Base-by-base conservation (phyloP, 2,329 filamentous ascomycete genomes). In the Lizonia empirigonia region DNA sequence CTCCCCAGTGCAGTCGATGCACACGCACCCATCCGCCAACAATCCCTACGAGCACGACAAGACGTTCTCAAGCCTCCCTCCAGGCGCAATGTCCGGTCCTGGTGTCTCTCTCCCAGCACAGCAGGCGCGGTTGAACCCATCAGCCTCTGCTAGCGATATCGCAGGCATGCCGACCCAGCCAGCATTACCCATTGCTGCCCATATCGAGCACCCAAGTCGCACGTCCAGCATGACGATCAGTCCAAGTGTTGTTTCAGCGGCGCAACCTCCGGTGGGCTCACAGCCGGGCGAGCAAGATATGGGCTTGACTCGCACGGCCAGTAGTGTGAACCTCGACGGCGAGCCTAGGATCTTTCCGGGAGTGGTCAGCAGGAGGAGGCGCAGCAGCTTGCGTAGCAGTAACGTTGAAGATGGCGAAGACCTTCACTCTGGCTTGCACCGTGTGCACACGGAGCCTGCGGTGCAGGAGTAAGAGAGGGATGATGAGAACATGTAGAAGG, bases 291-390 rank as follows among this genome's bases (percentile, higher is more conserved):
- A 67, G n/a, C 45, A 58, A 12, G 50, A 58, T 22, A 16, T 53
- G 3, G 58, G 51, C 7, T 37, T 70, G 32, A 56, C 54, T 1
- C 55, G 69, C 6, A 62, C 68, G 4, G 53, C 62, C 13, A 69
- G 67, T 37, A 59, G 53, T 10, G 52, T 67, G 7, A 58, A 64
- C 6, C 55, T 77, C 20, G 72, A 74, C 22, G 83, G 80, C 39
- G 87, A 90, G 69, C 88, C 87, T 9, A 82, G 80, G 56, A 84
- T 90, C 56, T 89, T 90, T 58, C 89, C 89, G 0, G 88, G 88
- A 0, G 81, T 91, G 24, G 80, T 91, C 9, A 77, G 75, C 42
- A 73, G 76, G 41, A 68, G 72, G 27, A 65, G 76, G 16, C 68
- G 74, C 39, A 49, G 50, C 47, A 49, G 53, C 20, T 16, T 41